phyloP scores from a whole-genome alignment of 2,329 filamentous ascomycete species.

The Epichloe sibirici region DNA sequence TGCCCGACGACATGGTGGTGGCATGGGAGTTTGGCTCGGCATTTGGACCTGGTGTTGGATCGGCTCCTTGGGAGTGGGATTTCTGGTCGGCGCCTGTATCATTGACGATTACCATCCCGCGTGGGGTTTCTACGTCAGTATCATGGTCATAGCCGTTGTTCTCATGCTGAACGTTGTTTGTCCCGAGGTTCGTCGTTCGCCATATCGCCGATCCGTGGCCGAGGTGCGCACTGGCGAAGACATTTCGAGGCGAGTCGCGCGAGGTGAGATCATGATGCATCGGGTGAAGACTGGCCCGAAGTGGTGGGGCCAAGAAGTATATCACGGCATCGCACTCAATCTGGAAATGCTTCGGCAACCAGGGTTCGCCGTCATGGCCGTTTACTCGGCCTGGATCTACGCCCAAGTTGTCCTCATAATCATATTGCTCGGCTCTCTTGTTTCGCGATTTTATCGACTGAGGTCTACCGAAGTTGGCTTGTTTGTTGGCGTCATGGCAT shows the following conservation, averaged over 20 bases:
- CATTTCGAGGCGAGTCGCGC: slow-evolving; percentile 46
- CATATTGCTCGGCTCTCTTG: slow-evolving; percentile 57
- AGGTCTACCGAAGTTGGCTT: slow-evolving; percentile 53
- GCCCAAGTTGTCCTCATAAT: slow-evolving; percentile 64
- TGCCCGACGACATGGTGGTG: slow-evolving; percentile 61
- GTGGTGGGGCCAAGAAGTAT: slow-evolving; percentile 68
- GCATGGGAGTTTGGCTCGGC: slow-evolving; percentile 69
- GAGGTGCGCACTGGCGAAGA: slow-evolving; percentile 45
- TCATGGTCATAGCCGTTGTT: slow-evolving; percentile 52
- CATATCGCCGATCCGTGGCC: slow-evolving; percentile 54
- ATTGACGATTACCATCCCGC: slow-evolving; percentile 52
- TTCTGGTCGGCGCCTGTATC: slow-evolving; percentile 57
- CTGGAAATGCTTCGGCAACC: slow-evolving; percentile 61
- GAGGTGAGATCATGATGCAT: slow-evolving; percentile 68
- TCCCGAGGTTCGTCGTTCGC: slow-evolving; percentile 59
- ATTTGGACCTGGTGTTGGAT: slow-evolving; percentile 70
- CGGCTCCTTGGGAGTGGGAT: slow-evolving; percentile 59
- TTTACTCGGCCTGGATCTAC: slow-evolving; percentile 72
- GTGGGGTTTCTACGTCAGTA: slow-evolving; percentile 67
- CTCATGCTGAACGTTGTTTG: slow-evolving; percentile 58
- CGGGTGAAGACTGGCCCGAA: slow-evolving; percentile 57
- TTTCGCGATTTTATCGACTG: slow-evolving; percentile 55
- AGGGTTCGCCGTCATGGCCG: slow-evolving; percentile 57
- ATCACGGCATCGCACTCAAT: slow-evolving; percentile 55
- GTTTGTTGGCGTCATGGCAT: slow-evolving; percentile 50